phyloP scores from a whole-genome alignment of 345 rosid genomes.

The Cardamine resedifolia region DNA sequence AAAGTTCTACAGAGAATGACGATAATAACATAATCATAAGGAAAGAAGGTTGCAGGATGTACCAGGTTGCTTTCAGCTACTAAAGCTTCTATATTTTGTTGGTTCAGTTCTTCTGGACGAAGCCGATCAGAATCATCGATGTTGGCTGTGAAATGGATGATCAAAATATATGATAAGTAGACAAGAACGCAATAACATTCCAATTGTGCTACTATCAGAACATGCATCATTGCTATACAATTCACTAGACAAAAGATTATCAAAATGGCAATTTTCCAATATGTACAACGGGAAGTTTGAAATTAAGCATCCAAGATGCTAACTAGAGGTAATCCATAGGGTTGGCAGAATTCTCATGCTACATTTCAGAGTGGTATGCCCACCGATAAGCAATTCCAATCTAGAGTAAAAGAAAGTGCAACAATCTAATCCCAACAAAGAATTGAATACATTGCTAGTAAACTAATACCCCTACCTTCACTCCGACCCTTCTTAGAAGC shows the following conservation, averaged over 20 bases:
- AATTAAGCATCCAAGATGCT: not conserved
- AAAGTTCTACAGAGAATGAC: not conserved
- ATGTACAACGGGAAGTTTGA: not conserved
- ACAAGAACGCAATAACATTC: not conserved
- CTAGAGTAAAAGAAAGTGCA: slow-evolving; percentile 10
- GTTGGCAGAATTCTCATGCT: not conserved
- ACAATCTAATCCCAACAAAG: not conserved
- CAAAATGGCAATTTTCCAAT: not conserved
- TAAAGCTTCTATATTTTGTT: slow-evolving; percentile 95
- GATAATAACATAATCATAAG: slow-evolving; percentile 12
- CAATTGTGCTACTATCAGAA: not conserved
- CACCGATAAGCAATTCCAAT: not conserved
- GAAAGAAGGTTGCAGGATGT: slow-evolving; percentile 26
- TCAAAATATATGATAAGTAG: not conserved
- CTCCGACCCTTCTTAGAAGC: slow-evolving; percentile 60
- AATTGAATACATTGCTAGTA: not conserved
- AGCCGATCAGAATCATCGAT: slow-evolving; percentile 84
- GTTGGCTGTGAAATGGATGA: slow-evolving; percentile 51
- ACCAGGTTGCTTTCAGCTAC: slow-evolving; percentile 98
- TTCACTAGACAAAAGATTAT: not conserved
- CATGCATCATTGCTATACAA: slow-evolving; percentile 10
- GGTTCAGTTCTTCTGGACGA: slow-evolving; percentile 97
- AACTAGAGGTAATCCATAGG: not conserved
- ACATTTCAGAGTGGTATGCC: too few relatives aligned
- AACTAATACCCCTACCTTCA: slow-evolving; percentile 47